A percentile compares a stretch with the other conserved stretches of the same genome.
phyloP scores from a whole-genome alignment of 495 filamentous ascomycete species.

The Terfezia boudieri region DNA sequence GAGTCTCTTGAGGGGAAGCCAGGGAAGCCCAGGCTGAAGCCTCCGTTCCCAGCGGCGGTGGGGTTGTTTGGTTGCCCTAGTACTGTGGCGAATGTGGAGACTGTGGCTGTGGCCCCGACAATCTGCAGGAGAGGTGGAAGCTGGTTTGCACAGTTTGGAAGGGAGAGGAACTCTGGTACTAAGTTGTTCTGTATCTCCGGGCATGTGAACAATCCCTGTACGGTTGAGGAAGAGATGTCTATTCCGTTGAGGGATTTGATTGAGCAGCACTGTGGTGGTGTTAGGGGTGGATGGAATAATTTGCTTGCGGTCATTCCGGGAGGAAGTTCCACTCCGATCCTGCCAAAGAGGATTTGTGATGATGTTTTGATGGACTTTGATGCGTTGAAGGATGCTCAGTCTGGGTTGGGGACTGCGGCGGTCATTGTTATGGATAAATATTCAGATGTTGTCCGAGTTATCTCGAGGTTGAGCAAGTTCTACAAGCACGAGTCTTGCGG shows the following conservation, averaged over 20 bases:
- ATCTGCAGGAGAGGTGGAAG: slow-evolving; percentile 77
- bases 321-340: slow-evolving; percentile 85
- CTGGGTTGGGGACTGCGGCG: slow-evolving; percentile 89
- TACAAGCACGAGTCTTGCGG: slow-evolving; percentile 97
- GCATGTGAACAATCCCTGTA: slow-evolving; percentile 94
- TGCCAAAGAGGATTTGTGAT: slow-evolving; percentile 70
- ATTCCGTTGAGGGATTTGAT: slow-evolving; percentile 87
- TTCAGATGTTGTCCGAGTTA: slow-evolving; percentile 81
- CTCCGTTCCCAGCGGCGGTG: slow-evolving; percentile 90
- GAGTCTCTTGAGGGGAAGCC: slow-evolving; percentile 96
- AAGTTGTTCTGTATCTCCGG: slow-evolving; percentile 98
- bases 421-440: slow-evolving; percentile 99
- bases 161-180: slow-evolving; percentile 84
- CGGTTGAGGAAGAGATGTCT: slow-evolving; percentile 97
- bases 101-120: slow-evolving; percentile 80
- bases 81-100: slow-evolving; percentile 96
- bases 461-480: slow-evolving; percentile 79
- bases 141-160: slow-evolving; percentile 87
- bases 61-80: slow-evolving; percentile 95
- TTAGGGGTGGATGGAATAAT: slow-evolving; percentile 95
- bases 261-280: slow-evolving; percentile 91
- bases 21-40: slow-evolving; percentile 94
- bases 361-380: slow-evolving; percentile 98
- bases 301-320: slow-evolving; percentile 85
- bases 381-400: slow-evolving; percentile 89